Base-by-base conservation (phyloP, 352 stramenopile genomes). In the Pythium graminicola region DNA sequence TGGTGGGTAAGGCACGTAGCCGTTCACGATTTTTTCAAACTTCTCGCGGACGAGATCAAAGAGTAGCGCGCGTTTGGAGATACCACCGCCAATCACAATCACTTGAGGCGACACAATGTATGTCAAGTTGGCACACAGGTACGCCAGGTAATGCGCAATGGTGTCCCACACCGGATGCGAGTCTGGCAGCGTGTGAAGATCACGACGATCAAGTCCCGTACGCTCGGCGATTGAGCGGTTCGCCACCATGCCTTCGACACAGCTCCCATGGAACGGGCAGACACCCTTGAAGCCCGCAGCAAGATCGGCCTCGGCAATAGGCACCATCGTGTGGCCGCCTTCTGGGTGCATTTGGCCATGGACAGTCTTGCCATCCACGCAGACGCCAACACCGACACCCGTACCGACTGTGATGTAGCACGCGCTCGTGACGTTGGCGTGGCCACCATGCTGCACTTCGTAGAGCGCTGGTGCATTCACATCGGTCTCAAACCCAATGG, bases 361-460 rank as follows among this genome's bases (percentile, higher is more conserved):
- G 11, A 99, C 92, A 9, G 89, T 65, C 54, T 85, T 67, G 41
- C 81, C 79, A 67, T 95, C 93, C 23, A 98, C 74, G 27, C 95
- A 86, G 17, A 99, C 76, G 14, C 95, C 95, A 23, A 99, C 93
- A 23, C 95, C 95, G 17, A 98, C 81, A 31, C 95, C 95, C 20
- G 95, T 99, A 54, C 95, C 95, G 14, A 98, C 80, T 4, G 95
- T 98, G 56, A 98, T 93, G 76, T 99, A 99, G 32, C 93, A 85
- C 36, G 76, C 73, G 60, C 77, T 93, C 24, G 72, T 66, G 44
- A 92, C 75, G 41, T 83, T 58, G 23, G 79, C 74, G 70, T 95
- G 83, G 54, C 76, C 72, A n/a, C 80, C 76, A 62, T 89, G 73
- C 6, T 61, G 70, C 60, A 91, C 96, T 63, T 99, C 95, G 49